Base-by-base conservation (phyloP, 805 yeast genomes). In the Starmerella potacharoeniae region DNA sequence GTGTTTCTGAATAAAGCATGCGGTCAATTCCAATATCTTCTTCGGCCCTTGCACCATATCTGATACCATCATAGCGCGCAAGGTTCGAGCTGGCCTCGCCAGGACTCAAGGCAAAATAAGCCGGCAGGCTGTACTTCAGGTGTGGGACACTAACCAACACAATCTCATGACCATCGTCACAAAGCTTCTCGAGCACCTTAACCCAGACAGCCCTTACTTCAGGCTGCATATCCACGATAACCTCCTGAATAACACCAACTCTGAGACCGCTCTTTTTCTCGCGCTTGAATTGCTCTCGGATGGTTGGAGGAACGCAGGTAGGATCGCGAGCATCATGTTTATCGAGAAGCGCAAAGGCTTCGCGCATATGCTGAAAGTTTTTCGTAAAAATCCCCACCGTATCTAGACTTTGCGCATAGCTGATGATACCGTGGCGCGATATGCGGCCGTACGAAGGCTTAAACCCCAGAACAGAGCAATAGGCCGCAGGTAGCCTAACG, bases 51-150 rank as follows among this genome's bases (percentile, higher is more conserved):
- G 65, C 69, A 0, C 97, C 97, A 66, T 83, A 93, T 54, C 97
- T 74, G 22, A 90, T 72, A 2, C 98, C 98, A 69, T 93, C 98
- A 65, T 77, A 93, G 35, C 97, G 74, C 1, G 96, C 79, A 49
- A 93, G 74, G 65, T 93, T 93, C 0, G 97, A 91, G 0, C 95
- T 83, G 0, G 97, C 97, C 65, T 93, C 98, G 0, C 96, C 85
- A 0, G 96, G 85, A 1, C 93, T 90, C 39, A 95, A 62, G 0
- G 96, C 85, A 66, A 86, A 91, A 68, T 93, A 93, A 0, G 88
- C 79, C 31, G 95, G 89, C 16, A 93, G 69, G 30, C 90, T 76
- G 53, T 75, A 70, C 55, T 76, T 77, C 9, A 89, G 70, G 0
- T 84, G 72, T 6, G 96, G 95, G 0, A 91, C 66, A 0, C 93